Evolutionary conservation across 768 basidiomycete species (phyloP), one percentile per base, ranked within the genome.

Genomic region (Trametopsis cervina): DNA sequence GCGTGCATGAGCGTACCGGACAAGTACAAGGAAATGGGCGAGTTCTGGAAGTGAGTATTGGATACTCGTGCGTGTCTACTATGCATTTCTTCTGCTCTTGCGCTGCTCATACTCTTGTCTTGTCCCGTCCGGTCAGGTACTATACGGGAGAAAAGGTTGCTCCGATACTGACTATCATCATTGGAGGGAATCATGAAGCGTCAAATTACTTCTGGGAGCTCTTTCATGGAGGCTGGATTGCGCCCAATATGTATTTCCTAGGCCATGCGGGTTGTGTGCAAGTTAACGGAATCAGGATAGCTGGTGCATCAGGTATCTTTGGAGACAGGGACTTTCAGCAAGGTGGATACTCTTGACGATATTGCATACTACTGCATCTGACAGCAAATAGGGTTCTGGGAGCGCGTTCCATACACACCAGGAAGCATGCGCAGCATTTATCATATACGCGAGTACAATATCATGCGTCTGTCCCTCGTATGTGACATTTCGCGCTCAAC

Each of bases 161-260:
- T 2, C 92, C 94, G 0, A 64, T 95, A 3, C 66, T 95, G 62
- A 99, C 96, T 0, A 71, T 99, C 11, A 81, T 98, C 42, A 96
- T 98, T 59, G 96, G 96, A 13, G 96, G 96, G 7, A 98, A 98
- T 61, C 96, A 98, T 63, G 96, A 98, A 66, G 91, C 91, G 1
- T 93, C 89, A 18, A 96, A 93, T 57, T 96, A 97, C 61, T 74
- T 98, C 69, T 94, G 90, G 85, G 96, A 99, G 64, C 66, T 96
- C 49, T 97, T 92, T 64, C 89, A 98, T 57, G 94, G 95, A 15
- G 95, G 93, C 4, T 98, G 95, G 94, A 66, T 98, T 10, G 96
- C 95, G 0, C 89, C 88, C 0, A 94, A 96, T 60, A 94, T 99
- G 45, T 99, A 96, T 66, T 98, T 89, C 63, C 77, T 99, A 2